A percentile compares a stretch with the other conserved stretches of the same genome.
These are phyloP conservation scores for Gremmenia infestans DNA, from an alignment of 2,329 filamentous ascomycete species.

Conservation along the genomic window DNA sequence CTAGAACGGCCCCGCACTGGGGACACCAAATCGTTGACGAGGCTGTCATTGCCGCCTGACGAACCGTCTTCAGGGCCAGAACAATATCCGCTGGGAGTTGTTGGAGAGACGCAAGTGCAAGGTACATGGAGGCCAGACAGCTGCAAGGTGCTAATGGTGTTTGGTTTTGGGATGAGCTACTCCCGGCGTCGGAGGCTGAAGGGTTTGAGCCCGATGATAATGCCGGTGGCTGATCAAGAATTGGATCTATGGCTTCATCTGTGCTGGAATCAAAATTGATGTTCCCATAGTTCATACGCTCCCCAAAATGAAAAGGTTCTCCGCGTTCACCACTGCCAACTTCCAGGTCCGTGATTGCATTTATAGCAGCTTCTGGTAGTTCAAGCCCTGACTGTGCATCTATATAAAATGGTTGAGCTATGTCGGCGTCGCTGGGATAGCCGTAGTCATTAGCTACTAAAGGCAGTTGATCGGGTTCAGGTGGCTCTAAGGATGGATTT, in stretches of 20 bases:
- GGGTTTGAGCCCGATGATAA: constrained; percentile 12
- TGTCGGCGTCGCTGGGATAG: constrained; percentile 5
- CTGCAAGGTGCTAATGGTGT: constrained; percentile 15
- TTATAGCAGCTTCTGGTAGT: not conserved
- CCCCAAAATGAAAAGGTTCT: constrained; percentile 21
- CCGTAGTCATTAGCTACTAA: constrained; percentile 10
- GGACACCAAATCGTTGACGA: constrained; percentile 49
- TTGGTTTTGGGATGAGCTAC: constrained; percentile 4
- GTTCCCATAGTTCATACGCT: constrained; percentile 19
- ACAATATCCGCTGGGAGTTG: constrained; percentile 26
- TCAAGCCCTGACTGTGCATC: not conserved
- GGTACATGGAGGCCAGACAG: constrained; percentile 29
- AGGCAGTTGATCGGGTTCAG: constrained; percentile 13
- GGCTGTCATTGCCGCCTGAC: constrained; percentile 23
- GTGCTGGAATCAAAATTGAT: constrained; percentile 7
- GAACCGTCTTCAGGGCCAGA: constrained; percentile 23
- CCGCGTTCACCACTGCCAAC: not conserved
- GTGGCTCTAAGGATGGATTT: constrained; percentile 1
- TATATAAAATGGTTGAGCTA: constrained; percentile 21
- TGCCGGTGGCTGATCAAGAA: constrained; percentile 3
- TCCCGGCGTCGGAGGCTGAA: constrained; percentile 15
- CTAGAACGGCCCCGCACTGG: constrained; percentile 40
- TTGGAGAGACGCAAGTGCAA: constrained; percentile 27
- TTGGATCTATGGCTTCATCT: not conserved
- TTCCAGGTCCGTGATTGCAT: not conserved